Percentiles rank a stretch among this genome's conserved stretches.
Evolutionary conservation across 257 asterid species (phyloP).

Genomic region (Solanum chaucha): DNA sequence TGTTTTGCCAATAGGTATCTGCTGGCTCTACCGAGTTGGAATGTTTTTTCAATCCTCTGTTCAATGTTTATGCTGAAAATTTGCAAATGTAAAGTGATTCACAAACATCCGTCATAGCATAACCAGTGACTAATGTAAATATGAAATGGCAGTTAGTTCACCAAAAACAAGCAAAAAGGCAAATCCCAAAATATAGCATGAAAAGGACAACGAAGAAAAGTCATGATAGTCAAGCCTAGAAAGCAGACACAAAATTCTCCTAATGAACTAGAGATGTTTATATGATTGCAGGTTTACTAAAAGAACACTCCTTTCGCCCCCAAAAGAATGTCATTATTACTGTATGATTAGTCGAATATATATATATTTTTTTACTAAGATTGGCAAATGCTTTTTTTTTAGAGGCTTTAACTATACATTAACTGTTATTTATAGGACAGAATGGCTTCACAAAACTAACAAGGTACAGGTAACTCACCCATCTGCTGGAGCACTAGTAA

Average conservation of each 20-base stretch:
- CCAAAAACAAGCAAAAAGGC: not conserved
- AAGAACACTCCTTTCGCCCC: too few species aligned
- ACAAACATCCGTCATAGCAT: not conserved
- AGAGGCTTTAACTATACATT: too few species aligned
- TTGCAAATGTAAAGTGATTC: not conserved
- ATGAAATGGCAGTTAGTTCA: not conserved
- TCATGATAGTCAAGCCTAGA: not conserved
- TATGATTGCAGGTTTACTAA: not conserved
- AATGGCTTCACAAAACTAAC: not conserved
- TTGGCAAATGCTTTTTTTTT: too few species aligned
- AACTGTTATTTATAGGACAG: too few species aligned
- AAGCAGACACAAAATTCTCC: not conserved
- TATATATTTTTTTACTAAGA: too few species aligned
- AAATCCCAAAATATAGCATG: not conserved
- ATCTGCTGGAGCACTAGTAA: constrained; percentile 55
- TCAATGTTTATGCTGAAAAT: constrained; percentile 56
- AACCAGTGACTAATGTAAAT: not conserved
- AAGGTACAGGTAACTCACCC: constrained; percentile 41
- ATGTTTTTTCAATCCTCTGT: constrained; percentile 68
- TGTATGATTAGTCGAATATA: too few species aligned
- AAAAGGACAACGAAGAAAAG: not conserved
- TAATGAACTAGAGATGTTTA: not conserved
- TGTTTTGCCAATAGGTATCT: constrained; percentile 67
- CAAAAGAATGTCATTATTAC: too few species aligned
- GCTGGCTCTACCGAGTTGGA: constrained; percentile 69